Base-by-base conservation (phyloP, 202 grass and related monocot species). In the Hordeum pubiflorum region DNA sequence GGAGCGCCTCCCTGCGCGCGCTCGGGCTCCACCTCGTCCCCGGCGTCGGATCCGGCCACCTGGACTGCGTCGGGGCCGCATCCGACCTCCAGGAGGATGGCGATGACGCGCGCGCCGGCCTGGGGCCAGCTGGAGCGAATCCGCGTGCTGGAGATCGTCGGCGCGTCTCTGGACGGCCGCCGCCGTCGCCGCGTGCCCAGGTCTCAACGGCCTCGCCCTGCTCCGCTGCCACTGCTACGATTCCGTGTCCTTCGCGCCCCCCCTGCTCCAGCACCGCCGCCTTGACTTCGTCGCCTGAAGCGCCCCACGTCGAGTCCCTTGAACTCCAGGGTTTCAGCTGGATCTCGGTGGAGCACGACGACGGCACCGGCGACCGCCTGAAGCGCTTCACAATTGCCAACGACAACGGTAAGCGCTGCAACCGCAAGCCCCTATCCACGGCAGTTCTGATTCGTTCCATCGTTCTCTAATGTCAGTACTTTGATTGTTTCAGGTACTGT, bases 261-360 rank as follows among this genome's bases (percentile, higher is more conserved):
- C 81, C 22, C 74, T 75, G 26, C 77, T 97, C 75, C 72, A 92
- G 88, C 91, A 76, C 10, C 94, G 94, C 73, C 85, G 94, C 18
- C 81, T 97, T 7, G 94, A 94, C 39, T 89, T 94, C 78, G 81
- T 97, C 62, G 82, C 89, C 3, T 55, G 54, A 67, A 59, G 79
- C 88, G 1, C 94, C 89, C 0, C 79, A 37, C 68, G 72, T 97
- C 32, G 76, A 87, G 86, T 77, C 73, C 29, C 84, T 97, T 2
- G 83, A 94, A 62, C 65, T 92, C 38, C 91, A 97, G 85, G 94
- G 94, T 3, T 94, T 97, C 72, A 81, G 36, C 74, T 92, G 81
- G 76, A 84, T 94, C 75, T 68, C 76, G 21, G 71, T 97, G 38
- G 78, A 77, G 10, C 83, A 79, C 3, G 84, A 38, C 1, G 36